These are phyloP conservation scores for Chytriomyces confervae DNA, from an alignment of 192 early-diverging fungal genomes.

Conservation along the genomic window DNA sequence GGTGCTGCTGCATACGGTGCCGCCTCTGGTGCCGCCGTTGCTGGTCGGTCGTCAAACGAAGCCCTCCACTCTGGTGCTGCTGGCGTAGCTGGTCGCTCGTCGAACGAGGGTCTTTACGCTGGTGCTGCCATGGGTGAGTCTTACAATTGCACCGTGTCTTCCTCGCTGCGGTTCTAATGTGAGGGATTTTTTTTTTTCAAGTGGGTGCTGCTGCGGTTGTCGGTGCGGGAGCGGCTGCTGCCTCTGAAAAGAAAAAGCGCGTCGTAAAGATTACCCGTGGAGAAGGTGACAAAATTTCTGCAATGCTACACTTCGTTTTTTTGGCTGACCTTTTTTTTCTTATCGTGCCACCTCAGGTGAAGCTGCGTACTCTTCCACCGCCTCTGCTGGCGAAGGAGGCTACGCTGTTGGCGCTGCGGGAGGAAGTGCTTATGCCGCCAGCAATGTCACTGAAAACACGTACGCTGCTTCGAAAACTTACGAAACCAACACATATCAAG, in stretches of 20 bases:
- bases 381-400: not conserved
- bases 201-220: not conserved
- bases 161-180: too few species aligned
- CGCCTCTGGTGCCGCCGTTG: not conserved
- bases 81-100: too few species aligned
- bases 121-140: not conserved
- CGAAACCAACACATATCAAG: too few species aligned
- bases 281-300: too few species aligned
- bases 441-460: too few species aligned
- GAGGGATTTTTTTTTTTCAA: not conserved
- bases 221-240: constrained; percentile 2
- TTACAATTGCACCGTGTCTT: not conserved
- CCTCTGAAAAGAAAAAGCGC: constrained; percentile 13
- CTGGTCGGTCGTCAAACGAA: not conserved
- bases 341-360: too few species aligned
- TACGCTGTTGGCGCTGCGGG: constrained; percentile 12
- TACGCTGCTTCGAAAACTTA: too few species aligned
- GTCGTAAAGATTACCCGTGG: not conserved
- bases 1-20: not conserved
- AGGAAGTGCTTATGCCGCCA: not conserved
- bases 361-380: too few species aligned
- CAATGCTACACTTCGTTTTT: too few species aligned
- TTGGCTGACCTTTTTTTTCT: too few species aligned
- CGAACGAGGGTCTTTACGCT: too few species aligned
- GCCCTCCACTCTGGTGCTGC: not conserved